Evolutionary conservation across 345 rosid genomes (phyloP), one percentile per base, ranked within the genome.

Genomic region (Odontarrhena argentea): DNA sequence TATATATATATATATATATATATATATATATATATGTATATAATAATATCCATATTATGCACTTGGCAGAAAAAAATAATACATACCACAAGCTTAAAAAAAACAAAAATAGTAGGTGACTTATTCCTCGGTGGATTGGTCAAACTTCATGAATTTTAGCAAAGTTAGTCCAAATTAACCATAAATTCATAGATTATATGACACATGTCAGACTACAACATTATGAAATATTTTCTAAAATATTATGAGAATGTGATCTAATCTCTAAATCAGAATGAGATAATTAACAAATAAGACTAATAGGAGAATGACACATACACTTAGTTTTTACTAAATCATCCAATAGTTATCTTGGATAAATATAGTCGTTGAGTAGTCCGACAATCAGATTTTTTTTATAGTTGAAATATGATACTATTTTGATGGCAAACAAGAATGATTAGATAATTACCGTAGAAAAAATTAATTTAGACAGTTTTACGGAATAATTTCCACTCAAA

Each of bases 31-130:
- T 10, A 51, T 2, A 24, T 43, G 5, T 41, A 37, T 48, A 13
- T 0, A 38, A 26, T 37, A 57, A 34, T 58, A 28, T 41, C 37
- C 41, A 51, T 18, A 18, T 18, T 18, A 18, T 18, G 32, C 45
- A 47, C 28, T 63, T 40, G 51, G 3, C 7, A 48, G n/a, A 1
- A 41, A 37, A 28, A 12, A 32, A 24, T 28, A 22, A 8, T 30
- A 34, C 2, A 46, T 24, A 61, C 30, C 58, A 70, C 40, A 61
- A 63, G 36, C 37, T 24, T 45, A 45, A 37, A 14, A 14, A 36
- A 55, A 5, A 37, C 49, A 44, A 63, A 41, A 55, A 50, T 50
- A 56, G 54, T 57, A 42, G 54, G 65, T 48, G 25, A 32, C 30
- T 44, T 64, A 48, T 36, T 40, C 58, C n/a, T 55, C 9, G 14